Percentiles rank a stretch among this genome's conserved stretches.
These are phyloP conservation scores for Tympanopsis confertula DNA, from an alignment of 2,329 filamentous ascomycete species.

Conservation along the genomic window DNA sequence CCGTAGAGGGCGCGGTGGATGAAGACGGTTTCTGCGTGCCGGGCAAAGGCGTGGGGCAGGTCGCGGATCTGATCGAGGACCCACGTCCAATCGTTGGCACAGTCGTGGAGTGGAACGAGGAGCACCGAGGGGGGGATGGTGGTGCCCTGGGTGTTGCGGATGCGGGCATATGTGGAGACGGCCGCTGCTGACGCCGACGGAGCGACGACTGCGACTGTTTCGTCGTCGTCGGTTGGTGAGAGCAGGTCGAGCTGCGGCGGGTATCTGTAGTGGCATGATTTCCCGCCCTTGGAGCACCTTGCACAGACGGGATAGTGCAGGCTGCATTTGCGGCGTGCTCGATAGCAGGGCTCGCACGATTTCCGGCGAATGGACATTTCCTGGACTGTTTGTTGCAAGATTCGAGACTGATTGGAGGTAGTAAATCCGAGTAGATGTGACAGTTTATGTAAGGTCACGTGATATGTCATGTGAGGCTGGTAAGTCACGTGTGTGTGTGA, in stretches of 20 bases:
- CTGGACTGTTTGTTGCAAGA: no score
- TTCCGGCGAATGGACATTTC: constrained; percentile 3
- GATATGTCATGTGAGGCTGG: no score
- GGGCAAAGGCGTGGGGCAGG: constrained; percentile 2
- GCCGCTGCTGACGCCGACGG: constrained; percentile 1
- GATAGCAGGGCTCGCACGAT: constrained; percentile 3
- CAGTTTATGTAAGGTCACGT: no score
- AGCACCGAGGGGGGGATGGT: no score
- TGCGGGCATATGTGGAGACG: constrained; percentile 1
- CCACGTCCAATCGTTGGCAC: constrained; percentile 2
- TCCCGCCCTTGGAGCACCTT: constrained; percentile 1
- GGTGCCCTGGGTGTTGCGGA: no score
- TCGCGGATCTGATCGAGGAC: constrained; percentile 2
- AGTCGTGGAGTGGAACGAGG: neutral
- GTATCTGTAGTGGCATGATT: constrained; percentile 3
- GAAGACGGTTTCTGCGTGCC: no score
- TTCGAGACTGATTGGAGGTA: no score
- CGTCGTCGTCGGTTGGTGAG: neutral
- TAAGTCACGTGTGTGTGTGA: no score
- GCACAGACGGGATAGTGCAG: constrained; percentile 1
- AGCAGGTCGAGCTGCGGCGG: constrained; percentile 1
- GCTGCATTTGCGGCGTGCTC: constrained; percentile 2
- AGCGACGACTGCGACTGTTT: neutral
- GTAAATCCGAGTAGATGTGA: no score
- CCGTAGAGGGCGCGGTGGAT: constrained; percentile 3